Percentiles rank a stretch among this genome's conserved stretches.
Evolutionary conservation across 2,329 filamentous ascomycete species (phyloP).

Genomic region (Acephala macrosclerotiorum): DNA sequence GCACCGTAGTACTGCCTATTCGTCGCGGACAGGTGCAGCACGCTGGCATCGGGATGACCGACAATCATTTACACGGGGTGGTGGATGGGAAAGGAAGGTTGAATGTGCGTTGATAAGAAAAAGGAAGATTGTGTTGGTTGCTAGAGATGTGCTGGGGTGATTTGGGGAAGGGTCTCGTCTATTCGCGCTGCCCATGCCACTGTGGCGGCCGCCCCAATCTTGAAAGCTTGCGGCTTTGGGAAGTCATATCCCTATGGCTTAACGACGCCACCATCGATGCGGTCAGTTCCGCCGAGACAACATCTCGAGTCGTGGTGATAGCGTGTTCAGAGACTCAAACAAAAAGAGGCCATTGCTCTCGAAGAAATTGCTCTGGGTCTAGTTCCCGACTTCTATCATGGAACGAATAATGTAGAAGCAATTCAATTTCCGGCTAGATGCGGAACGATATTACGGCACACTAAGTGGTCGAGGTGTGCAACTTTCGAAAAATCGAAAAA

Average conservation of each 20-base stretch:
- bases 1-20: slow-evolving; percentile 2
- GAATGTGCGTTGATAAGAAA: background rate
- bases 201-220: slow-evolving; percentile 1
- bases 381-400: background rate
- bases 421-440: background rate
- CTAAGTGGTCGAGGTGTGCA: too few species aligned
- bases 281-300: background rate
- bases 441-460: background rate
- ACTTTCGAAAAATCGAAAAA: too few species aligned
- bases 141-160: background rate
- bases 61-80: background rate
- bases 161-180: background rate
- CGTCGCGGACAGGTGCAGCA: background rate
- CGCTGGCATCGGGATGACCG: background rate
- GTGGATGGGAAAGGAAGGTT: background rate
- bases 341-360: background rate
- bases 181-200: background rate
- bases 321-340: background rate
- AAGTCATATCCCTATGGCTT: background rate
- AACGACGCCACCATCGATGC: background rate
- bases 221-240: background rate
- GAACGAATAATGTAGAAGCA: background rate
- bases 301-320: background rate
- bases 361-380: background rate
- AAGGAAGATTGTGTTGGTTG: slow-evolving; percentile 3